A percentile compares a stretch with the other conserved stretches of the same genome.
Conservation (phyloP, 179 eudicot species). For the Pouteria campechiana region DNA sequence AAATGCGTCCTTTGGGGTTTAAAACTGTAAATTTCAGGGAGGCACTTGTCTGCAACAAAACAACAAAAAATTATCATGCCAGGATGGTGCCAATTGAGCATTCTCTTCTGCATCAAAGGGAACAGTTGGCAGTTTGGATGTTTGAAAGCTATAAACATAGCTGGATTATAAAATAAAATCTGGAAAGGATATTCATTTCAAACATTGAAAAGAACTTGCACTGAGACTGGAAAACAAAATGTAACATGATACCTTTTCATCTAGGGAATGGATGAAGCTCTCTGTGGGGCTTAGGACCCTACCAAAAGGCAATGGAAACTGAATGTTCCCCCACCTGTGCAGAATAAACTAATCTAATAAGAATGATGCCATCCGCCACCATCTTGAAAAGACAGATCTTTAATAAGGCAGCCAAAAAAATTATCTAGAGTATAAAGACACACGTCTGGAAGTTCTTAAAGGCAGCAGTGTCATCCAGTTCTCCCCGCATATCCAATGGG, state of each 20-base stretch:
- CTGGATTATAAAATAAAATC: too few species aligned
- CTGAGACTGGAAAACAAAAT: too few species aligned
- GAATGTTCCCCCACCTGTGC: conserved; percentile 67
- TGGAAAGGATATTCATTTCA: too few species aligned
- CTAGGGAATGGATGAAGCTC: conserved; percentile 56
- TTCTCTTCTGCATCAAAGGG: too few species aligned
- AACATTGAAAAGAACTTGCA: too few species aligned
- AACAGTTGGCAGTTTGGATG: too few species aligned
- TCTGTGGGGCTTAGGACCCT: conserved; percentile 75
- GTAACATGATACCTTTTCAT: conserved; percentile 58
- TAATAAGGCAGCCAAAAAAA: not conserved
- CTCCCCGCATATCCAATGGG: conserved; percentile 89
- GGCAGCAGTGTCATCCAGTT: conserved; percentile 86
- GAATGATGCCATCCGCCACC: not conserved
- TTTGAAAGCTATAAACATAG: too few species aligned
- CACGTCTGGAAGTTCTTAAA: conserved; percentile 85
- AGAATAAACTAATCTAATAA: not conserved
- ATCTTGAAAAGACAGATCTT: too few species aligned
- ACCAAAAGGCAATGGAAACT: conserved; percentile 80
- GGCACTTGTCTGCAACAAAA: conserved; percentile 82
- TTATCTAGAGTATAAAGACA: not conserved
- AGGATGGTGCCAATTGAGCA: too few species aligned
- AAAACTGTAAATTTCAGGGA: conserved; percentile 78
- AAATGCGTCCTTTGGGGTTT: conserved; percentile 82
- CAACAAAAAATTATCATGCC: too few species aligned